Base-by-base conservation (phyloP, 2,329 filamentous ascomycete genomes). In the Aspergillus luchuensis region DNA sequence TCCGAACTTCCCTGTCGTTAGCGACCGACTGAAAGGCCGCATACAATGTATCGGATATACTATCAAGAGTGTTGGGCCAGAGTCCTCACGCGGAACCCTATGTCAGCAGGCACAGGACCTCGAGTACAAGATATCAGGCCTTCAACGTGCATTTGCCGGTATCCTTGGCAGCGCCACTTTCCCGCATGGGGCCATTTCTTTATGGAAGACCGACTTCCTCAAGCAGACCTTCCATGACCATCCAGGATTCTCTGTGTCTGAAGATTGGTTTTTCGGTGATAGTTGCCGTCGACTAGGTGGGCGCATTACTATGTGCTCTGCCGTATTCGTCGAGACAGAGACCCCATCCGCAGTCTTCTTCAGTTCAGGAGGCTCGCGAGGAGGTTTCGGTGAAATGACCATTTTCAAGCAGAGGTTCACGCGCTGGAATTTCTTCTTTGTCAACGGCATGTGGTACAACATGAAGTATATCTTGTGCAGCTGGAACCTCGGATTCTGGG, bases 211-310 rank as follows among this genome's bases (percentile, higher is more conserved):
- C 2, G 69, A 79, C 28, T 78, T 82, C 39, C 70, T 83, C 8
- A 76, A 80, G 54, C 69, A 77, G 45, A 79, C 77, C 1, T 81
- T 83, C 66, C 71, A 80, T 56, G 73, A 80, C 36, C 81, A 84
- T 62, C 81, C 81, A 0, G 81, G 81, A 0, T 84, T 81, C 66
- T 78, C 74, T 1, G 77, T 83, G 6, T 80, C 78, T 0, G 81
- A 84, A 56, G 81, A 84, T 65, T 84, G 81, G 81, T 84, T 81
- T 69, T 81, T 84, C 41, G 81, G 81, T 0, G 79, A 83, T 66
- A 78, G 78, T 6, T 78, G 79, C 38, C 74, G 81, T 8, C 69
- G 76, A 28, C 70, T 80, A 15, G 80, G 81, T 8, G 79, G 74
- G 6, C 74, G 81, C 0, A 81, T 82, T 60, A 72, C 74, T 21